Conservation (phyloP, 1,284 basidiomycete genomes). For the Gymnopus androsaceus region DNA sequence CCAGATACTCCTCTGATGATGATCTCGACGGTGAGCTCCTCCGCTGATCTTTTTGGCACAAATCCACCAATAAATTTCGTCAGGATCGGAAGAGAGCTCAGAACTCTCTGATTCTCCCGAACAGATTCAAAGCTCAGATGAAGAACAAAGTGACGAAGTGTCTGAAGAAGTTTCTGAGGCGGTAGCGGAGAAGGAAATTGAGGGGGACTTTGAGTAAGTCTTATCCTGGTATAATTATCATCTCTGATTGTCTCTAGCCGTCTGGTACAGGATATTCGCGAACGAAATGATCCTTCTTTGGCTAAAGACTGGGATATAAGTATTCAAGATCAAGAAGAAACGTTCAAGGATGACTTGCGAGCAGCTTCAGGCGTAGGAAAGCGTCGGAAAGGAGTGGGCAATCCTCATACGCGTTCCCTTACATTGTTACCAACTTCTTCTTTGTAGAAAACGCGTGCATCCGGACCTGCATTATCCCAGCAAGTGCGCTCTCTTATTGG, state of each 20-base stretch:
- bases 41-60: not conserved
- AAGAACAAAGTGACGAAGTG: slow-evolving; percentile 16
- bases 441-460: slow-evolving; percentile 35
- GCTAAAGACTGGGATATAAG: slow-evolving; percentile 70
- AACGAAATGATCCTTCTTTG: slow-evolving; percentile 50
- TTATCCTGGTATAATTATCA: not conserved
- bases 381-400: slow-evolving; percentile 47
- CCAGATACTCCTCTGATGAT: too few relatives aligned
- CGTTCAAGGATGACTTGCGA: slow-evolving; percentile 70
- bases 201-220: slow-evolving; percentile 49
- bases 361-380: slow-evolving; percentile 72
- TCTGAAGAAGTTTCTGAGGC: slow-evolving; percentile 22
- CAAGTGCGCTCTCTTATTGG: slow-evolving; percentile 84
- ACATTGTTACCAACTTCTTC: not conserved
- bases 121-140: not conserved
- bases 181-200: slow-evolving; percentile 42
- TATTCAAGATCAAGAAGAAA: slow-evolving; percentile 63
- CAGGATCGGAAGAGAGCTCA: not conserved
- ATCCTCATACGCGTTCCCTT: not conserved
- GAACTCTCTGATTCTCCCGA: not conserved
- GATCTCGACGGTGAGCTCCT: not conserved
- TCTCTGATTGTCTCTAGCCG: slow-evolving; percentile 42
- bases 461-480: slow-evolving; percentile 67
- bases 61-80: not conserved
- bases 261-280: slow-evolving; percentile 62